These are phyloP conservation scores for Moricandia arvensis DNA, from an alignment of 345 rosid genomes.

Conservation along the genomic window DNA sequence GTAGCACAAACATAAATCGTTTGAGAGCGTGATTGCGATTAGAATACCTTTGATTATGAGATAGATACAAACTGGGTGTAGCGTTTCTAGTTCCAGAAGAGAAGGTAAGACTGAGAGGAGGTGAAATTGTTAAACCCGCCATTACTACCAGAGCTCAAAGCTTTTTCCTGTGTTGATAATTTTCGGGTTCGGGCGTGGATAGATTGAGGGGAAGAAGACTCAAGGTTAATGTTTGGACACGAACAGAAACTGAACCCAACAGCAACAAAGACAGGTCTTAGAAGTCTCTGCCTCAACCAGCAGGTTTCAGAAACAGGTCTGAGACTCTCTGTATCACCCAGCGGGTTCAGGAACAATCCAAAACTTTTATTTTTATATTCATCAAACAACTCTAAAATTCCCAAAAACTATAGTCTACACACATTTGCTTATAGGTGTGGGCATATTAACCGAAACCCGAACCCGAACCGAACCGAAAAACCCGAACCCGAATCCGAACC, in stretches of 20 bases:
- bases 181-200: constrained; percentile 29
- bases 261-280: neutral
- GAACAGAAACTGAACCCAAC: constrained; percentile 17
- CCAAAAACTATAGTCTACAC: too few species aligned
- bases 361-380: too few species aligned
- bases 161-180: neutral
- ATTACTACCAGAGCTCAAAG: constrained; percentile 35
- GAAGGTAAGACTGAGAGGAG: constrained; percentile 37
- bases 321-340: neutral
- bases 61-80: constrained; percentile 24
- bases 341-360: neutral
- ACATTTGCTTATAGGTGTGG: too few species aligned
- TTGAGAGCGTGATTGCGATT: neutral
- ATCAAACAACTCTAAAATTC: too few species aligned
- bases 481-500: too few species aligned
- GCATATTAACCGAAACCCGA: too few species aligned
- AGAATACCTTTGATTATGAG: constrained; percentile 42
- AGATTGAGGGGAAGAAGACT: constrained; percentile 28
- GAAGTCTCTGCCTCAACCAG: neutral
- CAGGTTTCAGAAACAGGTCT: neutral
- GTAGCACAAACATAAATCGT: neutral
- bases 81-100: constrained; percentile 36
- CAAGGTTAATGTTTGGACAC: constrained; percentile 27
- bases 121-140: constrained; percentile 52
- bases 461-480: too few species aligned